phyloP scores from a whole-genome alignment of 2,329 filamentous ascomycete species.

The Gliomastix tumulicola region DNA sequence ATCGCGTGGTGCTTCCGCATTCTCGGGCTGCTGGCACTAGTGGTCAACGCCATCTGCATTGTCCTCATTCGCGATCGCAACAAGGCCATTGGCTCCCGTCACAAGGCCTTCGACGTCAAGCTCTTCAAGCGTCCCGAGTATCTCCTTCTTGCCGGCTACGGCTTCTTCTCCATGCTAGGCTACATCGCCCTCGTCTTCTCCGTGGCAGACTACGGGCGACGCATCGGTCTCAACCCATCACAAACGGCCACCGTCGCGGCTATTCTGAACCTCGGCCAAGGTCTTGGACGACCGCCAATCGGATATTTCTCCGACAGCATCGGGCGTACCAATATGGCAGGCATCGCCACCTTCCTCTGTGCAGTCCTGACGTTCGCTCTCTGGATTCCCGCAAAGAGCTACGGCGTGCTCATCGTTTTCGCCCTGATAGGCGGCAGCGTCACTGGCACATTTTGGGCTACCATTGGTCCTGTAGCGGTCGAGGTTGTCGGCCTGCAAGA shows the following conservation, averaged over 20 bases:
- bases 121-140: conserved; percentile 52
- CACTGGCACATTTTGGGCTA: conserved; percentile 65
- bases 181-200: conserved; percentile 75
- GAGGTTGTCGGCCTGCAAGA: conserved; percentile 67
- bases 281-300: conserved; percentile 62
- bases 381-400: conserved; percentile 61
- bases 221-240: conserved; percentile 57
- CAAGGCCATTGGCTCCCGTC: conserved; percentile 46
- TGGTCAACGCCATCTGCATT: conserved; percentile 15
- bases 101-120: conserved; percentile 13
- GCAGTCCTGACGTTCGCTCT: conserved; percentile 61
- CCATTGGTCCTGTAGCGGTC: conserved; percentile 61
- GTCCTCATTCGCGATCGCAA: background rate
- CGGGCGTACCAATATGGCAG: conserved; percentile 68
- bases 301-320: conserved; percentile 65
- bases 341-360: conserved; percentile 54
- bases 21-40: conserved; percentile 36
- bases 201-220: conserved; percentile 64
- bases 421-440: conserved; percentile 63
- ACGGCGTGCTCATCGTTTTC: conserved; percentile 65
- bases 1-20: conserved; percentile 51
- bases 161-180: conserved; percentile 63
- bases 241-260: conserved; percentile 67
- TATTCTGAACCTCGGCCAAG: conserved; percentile 60
- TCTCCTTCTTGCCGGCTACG: conserved; percentile 57